Conservation (phyloP, 345 rosid species). For the Salix udensis region DNA sequence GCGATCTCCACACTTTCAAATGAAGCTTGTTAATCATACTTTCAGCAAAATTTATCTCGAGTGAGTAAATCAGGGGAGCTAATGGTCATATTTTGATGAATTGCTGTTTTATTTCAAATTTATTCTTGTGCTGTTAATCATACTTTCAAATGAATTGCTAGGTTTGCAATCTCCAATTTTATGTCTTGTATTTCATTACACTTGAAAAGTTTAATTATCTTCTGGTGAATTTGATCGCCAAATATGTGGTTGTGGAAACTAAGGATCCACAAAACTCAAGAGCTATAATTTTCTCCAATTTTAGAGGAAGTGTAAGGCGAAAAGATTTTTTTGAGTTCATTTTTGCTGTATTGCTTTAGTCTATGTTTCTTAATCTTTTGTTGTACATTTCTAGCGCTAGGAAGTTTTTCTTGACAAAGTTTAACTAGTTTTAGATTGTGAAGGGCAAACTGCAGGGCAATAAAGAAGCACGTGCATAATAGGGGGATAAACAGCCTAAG, state of each 20-base stretch:
- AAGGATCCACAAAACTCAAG: slow-evolving; percentile 70
- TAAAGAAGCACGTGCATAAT: slow-evolving; percentile 70
- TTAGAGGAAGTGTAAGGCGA: slow-evolving; percentile 96
- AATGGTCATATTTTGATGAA: no score
- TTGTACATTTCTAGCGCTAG: slow-evolving; percentile 9
- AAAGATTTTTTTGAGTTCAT: slow-evolving; percentile 9
- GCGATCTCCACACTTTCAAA: no score
- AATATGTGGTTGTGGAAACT: slow-evolving; percentile 45
- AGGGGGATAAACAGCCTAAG: slow-evolving; percentile 80
- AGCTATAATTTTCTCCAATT: slow-evolving; percentile 90
- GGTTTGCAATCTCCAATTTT: neutral
- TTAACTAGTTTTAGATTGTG: slow-evolving; percentile 89
- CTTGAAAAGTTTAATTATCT: neutral
- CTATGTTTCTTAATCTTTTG: slow-evolving; percentile 13
- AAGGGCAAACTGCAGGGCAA: slow-evolving; percentile 71
- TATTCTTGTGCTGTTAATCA: no score
- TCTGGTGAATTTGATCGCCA: neutral
- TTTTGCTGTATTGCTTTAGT: neutral
- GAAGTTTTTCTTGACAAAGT: slow-evolving; percentile 38
- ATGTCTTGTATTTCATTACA: neutral
- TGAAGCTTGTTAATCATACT: no score
- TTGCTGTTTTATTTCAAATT: no score
- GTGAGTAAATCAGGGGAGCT: no score
- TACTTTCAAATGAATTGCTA: neutral
- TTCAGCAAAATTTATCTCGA: no score